These are phyloP conservation scores for Dendrostoma leiphaemia DNA, from an alignment of 2,329 filamentous ascomycete genomes.

Conservation along the genomic window DNA sequence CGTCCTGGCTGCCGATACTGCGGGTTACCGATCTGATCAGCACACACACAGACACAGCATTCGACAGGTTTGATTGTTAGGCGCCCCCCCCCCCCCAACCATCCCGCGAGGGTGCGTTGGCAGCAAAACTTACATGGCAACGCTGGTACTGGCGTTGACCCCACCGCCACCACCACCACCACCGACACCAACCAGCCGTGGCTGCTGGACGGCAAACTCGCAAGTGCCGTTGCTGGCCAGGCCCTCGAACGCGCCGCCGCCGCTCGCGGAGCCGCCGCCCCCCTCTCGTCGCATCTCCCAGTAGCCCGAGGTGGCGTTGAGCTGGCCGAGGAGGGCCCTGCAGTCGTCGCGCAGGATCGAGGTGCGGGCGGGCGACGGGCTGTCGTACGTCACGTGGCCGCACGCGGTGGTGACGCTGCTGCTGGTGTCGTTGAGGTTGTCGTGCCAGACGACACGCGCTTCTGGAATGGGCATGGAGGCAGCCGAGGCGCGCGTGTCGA, in stretches of 20 bases:
- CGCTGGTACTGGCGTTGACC: neutral
- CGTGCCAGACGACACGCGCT: constrained; percentile 2
- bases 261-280: neutral
- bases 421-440: neutral
- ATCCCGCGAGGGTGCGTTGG: too few relatives aligned
- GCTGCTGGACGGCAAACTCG: constrained; percentile 10
- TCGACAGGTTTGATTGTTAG: too few relatives aligned
- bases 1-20: constrained; percentile 10
- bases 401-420: constrained; percentile 1
- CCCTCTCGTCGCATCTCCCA: neutral
- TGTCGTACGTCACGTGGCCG: neutral
- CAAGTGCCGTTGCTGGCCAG: constrained; percentile 8
- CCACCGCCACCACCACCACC: too few relatives aligned
- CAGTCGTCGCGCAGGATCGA: constrained; percentile 4
- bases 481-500: neutral
- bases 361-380: constrained; percentile 3
- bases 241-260: neutral
- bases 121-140: constrained; percentile 2
- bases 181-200: neutral
- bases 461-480: neutral
- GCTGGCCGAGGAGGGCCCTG: neutral
- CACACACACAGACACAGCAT: too few relatives aligned
- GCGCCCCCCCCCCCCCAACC: too few relatives aligned
- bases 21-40: too few relatives aligned
- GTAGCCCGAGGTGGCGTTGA: neutral